Evolutionary conservation across 2,329 filamentous ascomycete species (phyloP).

Genomic region (Diplodia scrobiculata): DNA sequence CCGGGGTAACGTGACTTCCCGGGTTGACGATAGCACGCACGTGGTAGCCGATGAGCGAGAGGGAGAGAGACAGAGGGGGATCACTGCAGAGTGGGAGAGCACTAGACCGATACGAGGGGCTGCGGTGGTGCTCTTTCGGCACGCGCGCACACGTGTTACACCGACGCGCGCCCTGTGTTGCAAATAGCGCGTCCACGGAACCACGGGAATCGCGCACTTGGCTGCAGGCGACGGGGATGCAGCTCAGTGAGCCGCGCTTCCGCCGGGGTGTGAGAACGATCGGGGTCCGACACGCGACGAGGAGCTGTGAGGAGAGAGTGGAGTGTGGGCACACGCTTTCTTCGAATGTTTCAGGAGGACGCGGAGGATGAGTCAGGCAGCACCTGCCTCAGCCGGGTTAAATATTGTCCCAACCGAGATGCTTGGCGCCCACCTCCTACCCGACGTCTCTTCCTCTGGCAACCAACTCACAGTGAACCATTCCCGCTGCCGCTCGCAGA

Average conservation of each 20-base stretch:
- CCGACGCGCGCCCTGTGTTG: not conserved
- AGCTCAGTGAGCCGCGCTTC: not conserved
- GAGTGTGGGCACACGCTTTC: not conserved
- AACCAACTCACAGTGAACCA: not conserved
- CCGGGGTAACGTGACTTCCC: slow-evolving; percentile 2
- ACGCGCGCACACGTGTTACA: slow-evolving; percentile 7
- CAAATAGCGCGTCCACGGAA: not conserved
- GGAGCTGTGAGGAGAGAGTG: not conserved
- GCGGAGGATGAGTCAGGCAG: not conserved
- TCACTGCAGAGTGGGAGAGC: not conserved
- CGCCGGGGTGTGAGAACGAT: not conserved
- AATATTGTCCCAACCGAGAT: not conserved
- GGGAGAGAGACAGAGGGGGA: not conserved
- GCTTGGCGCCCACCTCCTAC: slow-evolving; percentile 1
- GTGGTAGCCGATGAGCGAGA: not conserved
- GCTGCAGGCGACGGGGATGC: not conserved
- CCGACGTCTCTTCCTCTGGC: not conserved
- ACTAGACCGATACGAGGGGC: not conserved
- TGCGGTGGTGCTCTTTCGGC: not conserved
- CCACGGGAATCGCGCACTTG: not conserved
- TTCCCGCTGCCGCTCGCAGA: too few relatives aligned
- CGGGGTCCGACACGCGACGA: not conserved
- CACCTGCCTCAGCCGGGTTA: not conserved
- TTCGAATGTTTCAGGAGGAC: slow-evolving; percentile 3
- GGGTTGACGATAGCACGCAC: not conserved